Conservation (phyloP, 192 early-diverging fungal genomes). For the Coemansia umbellata region DNA sequence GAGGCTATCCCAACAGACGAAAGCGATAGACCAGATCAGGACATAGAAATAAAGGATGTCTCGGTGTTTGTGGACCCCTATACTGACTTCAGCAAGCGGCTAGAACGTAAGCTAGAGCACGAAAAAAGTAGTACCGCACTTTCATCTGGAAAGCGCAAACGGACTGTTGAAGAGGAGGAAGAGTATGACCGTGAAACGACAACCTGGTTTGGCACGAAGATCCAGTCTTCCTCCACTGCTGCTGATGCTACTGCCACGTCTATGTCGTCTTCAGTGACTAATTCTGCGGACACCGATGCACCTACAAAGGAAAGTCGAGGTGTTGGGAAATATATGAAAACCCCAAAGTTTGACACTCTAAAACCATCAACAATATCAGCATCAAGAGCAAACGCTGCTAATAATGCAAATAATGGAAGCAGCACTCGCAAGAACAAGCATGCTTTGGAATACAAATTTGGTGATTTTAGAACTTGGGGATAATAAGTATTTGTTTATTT, state of each 20-base stretch:
- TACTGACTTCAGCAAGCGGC: slow-evolving; percentile 64
- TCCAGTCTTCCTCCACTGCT: slow-evolving; percentile 9
- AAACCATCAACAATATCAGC: neutral
- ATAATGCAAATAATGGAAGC: neutral
- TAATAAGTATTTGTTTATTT: too few relatives aligned
- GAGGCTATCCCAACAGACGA: slow-evolving; percentile 70
- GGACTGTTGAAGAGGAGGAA: slow-evolving; percentile 49
- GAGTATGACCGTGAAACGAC: slow-evolving; percentile 59
- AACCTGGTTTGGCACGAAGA: slow-evolving; percentile 70
- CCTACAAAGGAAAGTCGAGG: neutral
- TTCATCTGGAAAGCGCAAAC: slow-evolving; percentile 36
- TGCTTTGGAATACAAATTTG: slow-evolving; percentile 29
- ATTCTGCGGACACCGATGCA: neutral
- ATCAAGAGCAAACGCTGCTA: neutral
- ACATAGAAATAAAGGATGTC: slow-evolving; percentile 72
- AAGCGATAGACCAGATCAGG: slow-evolving; percentile 66
- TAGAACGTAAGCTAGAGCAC: slow-evolving; percentile 62
- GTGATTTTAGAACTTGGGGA: slow-evolving; percentile 41
- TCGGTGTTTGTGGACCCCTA: slow-evolving; percentile 83
- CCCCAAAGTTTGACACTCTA: slow-evolving; percentile 13
- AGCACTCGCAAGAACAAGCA: neutral
- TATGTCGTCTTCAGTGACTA: slow-evolving; percentile 3
- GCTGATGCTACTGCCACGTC: neutral
- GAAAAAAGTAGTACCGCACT: slow-evolving; percentile 42
- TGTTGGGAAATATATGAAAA: slow-evolving; percentile 37